Evolutionary conservation across 163 green algal species (phyloP), one percentile per base, ranked within the genome.

Genomic region (Smithsoniella earleae): DNA sequence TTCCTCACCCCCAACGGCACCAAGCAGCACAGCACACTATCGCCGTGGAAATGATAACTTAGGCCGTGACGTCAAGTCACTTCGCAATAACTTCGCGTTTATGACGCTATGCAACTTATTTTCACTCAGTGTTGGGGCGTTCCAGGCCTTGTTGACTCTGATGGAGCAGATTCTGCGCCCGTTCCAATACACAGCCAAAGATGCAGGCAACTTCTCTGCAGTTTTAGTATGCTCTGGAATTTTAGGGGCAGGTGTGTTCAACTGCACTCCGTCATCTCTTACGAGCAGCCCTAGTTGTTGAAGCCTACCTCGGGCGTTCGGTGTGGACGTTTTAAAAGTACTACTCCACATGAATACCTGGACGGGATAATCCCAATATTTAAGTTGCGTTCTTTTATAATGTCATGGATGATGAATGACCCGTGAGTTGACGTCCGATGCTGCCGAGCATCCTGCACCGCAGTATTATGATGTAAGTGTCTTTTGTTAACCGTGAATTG

Each of bases 131-230:
- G 58, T 69, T 16, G 58, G 58, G 18, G 58, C 58, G 30, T 43
- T 69, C 58, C 58, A 69, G 25, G 58, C 58, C 1, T 33, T 69
- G 58, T 36, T 69, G 25, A 40, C 27, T 30, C 58, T 69, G n/a
- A 30, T 69, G 58, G 27, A 69, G 58, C 58, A 69, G 58, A 69
- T 69, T 36, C 58, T 69, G 58, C 58, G 34, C n/a, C 58, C 27
- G 1, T n/a, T 25, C 27, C 16, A n/a, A 18, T 69, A 69, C 58
- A 43, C 58, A n/a, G 27, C 58, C 16, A 30, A 40, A 5, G 58
- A 69, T 36, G 58, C 58, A 16, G 58, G 58, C 10, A 38, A 6
- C 4, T 45, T 69, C 4, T 37, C 58, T 5, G 58, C 58, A 30
- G 4, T 13, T 1, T n/a, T 69, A 30, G 34, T 69, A 18, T 36